These are phyloP conservation scores for Xenosphaeropsis pyriputrescens DNA, from an alignment of 2,329 filamentous ascomycete genomes.

Conservation along the genomic window DNA sequence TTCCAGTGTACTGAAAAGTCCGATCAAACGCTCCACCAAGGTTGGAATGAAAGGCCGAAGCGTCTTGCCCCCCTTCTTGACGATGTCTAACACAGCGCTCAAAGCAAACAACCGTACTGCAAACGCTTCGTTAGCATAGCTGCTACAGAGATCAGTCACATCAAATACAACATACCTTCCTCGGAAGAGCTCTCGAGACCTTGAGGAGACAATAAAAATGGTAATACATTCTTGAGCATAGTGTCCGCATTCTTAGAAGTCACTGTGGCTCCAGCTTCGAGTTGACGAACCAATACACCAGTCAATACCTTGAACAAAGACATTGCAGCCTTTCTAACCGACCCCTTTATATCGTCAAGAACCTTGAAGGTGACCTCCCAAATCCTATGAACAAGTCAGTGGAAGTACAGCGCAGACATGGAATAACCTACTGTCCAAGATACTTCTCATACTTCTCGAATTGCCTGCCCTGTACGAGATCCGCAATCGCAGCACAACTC, in stretches of 20 bases:
- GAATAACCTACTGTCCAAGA: constrained; percentile 38
- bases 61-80: constrained; percentile 73
- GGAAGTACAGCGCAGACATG: too few relatives aligned
- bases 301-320: constrained; percentile 74
- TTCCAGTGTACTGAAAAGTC: constrained; percentile 75
- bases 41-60: constrained; percentile 69
- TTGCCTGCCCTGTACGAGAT: constrained; percentile 70
- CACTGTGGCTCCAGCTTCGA: constrained; percentile 72
- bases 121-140: too few relatives aligned
- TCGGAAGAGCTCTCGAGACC: constrained; percentile 80
- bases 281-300: constrained; percentile 68
- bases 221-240: constrained; percentile 77
- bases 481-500: constrained; percentile 77
- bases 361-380: constrained; percentile 83
- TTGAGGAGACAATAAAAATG: constrained; percentile 78
- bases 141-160: too few relatives aligned
- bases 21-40: constrained; percentile 69
- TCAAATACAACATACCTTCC: constrained; percentile 27
- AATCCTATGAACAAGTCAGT: constrained; percentile 26
- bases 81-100: constrained; percentile 73
- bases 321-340: constrained; percentile 68
- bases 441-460: constrained; percentile 70
- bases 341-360: constrained; percentile 89
- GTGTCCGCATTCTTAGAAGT: constrained; percentile 53
- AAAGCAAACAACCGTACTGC: constrained; percentile 65